Conservation (phyloP, 2,329 filamentous ascomycete species). For the Aspergillus brasiliensis region DNA sequence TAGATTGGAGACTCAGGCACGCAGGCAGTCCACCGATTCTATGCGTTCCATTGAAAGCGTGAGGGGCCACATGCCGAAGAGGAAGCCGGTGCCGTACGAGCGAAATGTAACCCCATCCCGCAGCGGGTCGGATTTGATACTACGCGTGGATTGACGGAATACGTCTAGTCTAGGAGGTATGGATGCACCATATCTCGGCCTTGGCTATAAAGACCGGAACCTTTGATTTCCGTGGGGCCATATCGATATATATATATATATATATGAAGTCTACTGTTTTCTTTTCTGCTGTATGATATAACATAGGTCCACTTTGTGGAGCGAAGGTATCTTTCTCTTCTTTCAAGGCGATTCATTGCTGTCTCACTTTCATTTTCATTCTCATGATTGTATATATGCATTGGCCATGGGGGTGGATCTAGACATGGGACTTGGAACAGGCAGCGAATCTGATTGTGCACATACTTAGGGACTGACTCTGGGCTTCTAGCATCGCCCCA, state of each 20-base stretch:
- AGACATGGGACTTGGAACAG: background rate
- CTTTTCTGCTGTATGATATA: constrained; percentile 4
- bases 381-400: background rate
- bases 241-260: background rate
- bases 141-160: constrained; percentile 32
- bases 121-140: constrained; percentile 34
- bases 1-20: background rate
- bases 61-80: constrained; percentile 22
- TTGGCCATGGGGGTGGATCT: background rate
- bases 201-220: background rate
- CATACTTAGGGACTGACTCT: background rate
- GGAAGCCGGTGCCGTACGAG: constrained; percentile 25
- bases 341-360: no score
- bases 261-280: background rate
- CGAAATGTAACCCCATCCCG: constrained; percentile 36
- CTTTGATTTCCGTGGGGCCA: background rate
- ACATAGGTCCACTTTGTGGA: background rate
- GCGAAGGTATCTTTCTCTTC: background rate
- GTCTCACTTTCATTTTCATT: background rate
- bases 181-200: background rate
- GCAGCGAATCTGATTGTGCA: background rate
- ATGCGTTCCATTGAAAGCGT: constrained; percentile 9
- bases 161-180: background rate
- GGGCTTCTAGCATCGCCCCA: background rate
- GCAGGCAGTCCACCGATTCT: constrained; percentile 10